Base-by-base conservation (phyloP, 495 filamentous ascomycete species). In the Aspergillus sclerotiicarbonarius region DNA sequence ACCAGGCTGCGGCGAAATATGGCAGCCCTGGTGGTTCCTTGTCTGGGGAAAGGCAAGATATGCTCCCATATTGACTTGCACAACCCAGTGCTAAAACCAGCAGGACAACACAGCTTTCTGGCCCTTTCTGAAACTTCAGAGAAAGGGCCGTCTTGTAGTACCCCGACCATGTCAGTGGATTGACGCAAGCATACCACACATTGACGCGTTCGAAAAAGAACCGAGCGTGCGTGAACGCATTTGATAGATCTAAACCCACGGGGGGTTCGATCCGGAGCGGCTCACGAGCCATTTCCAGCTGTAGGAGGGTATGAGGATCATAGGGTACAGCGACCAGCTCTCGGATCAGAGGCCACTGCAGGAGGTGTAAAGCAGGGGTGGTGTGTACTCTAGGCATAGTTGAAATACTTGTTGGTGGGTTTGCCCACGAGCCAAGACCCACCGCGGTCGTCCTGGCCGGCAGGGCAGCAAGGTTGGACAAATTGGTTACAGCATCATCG, bases 371-470 rank as follows among this genome's bases (percentile, higher is more conserved):
- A 1, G 89, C 87, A 25, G 89, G 87, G 51, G 89, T 92, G 0
- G 88, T 90, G 70, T 93, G 90, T 21, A 86, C 76, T 66, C 90
- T 91, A 37, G 89, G 89, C 87, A 93, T 91, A 32, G 87, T 90
- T 3, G 87, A 90, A 56, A 92, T 90, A 68, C 87, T 92, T 52
- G 84, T 84, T 29, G 78, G 78, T 32, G 76, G 74, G 37, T 80
- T 85, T 8, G 81, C 83, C 88, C 88, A 92, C 3, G 88, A 90
- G 3, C 86, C 87, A 53, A 91, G 72, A 18, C 89, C 89, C 48
- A 84, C 82, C 53, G 79, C 81, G 12, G 84, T 80, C 59, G 84
- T 84, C 63, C 84, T 79, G 8, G 84, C 82, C 6, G 84, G 20
- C 30, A 77, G 29, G 67, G 67, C 29, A 10, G 68, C 62, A 55